Percentiles rank a stretch among this genome's conserved stretches.
phyloP scores from a whole-genome alignment of 768 basidiomycete species.

The Termitomyces sp. region DNA sequence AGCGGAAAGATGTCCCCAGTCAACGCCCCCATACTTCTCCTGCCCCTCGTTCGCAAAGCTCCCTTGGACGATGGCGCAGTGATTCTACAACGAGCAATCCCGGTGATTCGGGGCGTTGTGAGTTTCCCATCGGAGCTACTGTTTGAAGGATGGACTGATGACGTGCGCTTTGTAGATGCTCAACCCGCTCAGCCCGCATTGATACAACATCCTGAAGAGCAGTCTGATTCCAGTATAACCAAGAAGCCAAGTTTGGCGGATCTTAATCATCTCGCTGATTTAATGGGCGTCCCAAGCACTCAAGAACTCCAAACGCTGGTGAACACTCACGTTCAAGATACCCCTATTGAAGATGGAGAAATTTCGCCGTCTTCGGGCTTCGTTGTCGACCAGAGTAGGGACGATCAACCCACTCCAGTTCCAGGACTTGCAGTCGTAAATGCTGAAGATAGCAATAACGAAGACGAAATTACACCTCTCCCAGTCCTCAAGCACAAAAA shows the following conservation, averaged over 20 bases:
- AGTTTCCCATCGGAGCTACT: not conserved
- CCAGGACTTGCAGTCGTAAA: not conserved
- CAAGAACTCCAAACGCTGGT: slow-evolving; percentile 4
- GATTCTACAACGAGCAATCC: not conserved
- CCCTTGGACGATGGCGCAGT: slow-evolving; percentile 5
- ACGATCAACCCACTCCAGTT: slow-evolving; percentile 1
- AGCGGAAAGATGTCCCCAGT: not conserved
- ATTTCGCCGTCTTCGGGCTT: not conserved
- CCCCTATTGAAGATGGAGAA: not conserved
- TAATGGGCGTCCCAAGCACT: slow-evolving; percentile 6
- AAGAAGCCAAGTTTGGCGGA: not conserved
- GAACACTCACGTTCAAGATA: not conserved
- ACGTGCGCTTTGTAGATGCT: not conserved
- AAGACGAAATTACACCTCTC: slow-evolving; percentile 21
- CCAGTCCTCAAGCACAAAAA: slow-evolving; percentile 16
- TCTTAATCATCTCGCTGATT: slow-evolving; percentile 5
- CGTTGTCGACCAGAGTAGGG: not conserved
- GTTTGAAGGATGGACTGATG: not conserved
- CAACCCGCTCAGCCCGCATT: not conserved
- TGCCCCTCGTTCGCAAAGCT: not conserved
- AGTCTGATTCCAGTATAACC: not conserved
- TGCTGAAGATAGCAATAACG: not conserved
- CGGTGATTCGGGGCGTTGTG: not conserved
- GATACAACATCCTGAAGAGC: not conserved
- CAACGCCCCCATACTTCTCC: not conserved